Conservation (phyloP, 129 eudicot species). For the Tanacetum coccineum region DNA sequence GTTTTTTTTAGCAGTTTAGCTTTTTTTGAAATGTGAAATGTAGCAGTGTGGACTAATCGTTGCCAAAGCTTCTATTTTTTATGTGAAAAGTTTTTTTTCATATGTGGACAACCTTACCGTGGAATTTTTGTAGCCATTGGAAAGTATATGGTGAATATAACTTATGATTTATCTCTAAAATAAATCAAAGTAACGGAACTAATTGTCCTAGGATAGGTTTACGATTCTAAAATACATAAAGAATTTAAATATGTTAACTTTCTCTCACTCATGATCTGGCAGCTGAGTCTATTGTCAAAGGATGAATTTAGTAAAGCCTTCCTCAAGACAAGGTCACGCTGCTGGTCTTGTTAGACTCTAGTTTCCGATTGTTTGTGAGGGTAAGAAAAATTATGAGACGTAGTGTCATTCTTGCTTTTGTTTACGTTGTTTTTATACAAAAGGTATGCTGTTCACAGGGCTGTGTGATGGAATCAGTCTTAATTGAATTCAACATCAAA, state of each 20-base stretch:
- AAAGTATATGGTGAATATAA: too few relatives aligned
- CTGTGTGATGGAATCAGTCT: constrained; percentile 88
- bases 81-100: too few relatives aligned
- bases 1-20: too few relatives aligned
- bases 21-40: too few relatives aligned
- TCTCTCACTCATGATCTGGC: neutral
- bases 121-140: too few relatives aligned
- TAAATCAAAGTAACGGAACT: too few relatives aligned
- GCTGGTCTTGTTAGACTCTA: neutral
- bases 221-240: too few relatives aligned
- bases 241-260: neutral
- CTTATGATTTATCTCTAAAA: too few relatives aligned
- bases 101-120: too few relatives aligned
- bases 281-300: neutral
- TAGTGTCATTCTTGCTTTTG: neutral
- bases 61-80: too few relatives aligned
- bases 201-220: too few relatives aligned
- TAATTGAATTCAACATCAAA: constrained; percentile 59
- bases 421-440: neutral
- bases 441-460: constrained; percentile 41
- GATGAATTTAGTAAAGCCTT: neutral
- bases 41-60: too few relatives aligned
- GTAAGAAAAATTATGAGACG: constrained; percentile 23
- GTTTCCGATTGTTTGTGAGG: constrained; percentile 35
- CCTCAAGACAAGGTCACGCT: neutral